phyloP scores from a whole-genome alignment of 2,329 filamentous ascomycete species.

The Penicillium sp. region DNA sequence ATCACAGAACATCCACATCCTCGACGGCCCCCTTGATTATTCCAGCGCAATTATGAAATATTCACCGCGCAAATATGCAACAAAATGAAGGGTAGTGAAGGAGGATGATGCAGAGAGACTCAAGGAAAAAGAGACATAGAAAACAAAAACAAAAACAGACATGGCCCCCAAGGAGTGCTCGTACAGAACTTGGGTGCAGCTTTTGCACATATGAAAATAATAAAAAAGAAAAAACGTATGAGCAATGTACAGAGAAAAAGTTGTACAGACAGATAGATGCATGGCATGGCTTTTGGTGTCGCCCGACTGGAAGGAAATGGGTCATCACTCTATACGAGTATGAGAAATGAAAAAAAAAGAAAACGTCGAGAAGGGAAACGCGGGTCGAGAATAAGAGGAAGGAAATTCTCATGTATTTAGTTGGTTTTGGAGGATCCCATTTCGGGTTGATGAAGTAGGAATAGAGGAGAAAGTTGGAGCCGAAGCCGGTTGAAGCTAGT shows the following conservation, averaged over 20 bases:
- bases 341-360: constrained; percentile 2
- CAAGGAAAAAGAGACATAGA: constrained; percentile 13
- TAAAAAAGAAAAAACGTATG: constrained; percentile 11
- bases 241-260: constrained; percentile 25
- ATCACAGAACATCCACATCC: constrained; percentile 20
- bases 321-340: constrained; percentile 4
- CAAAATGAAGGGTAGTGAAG: constrained; percentile 17
- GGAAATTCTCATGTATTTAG: constrained; percentile 19
- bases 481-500: background rate
- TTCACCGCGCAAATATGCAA: constrained; percentile 30
- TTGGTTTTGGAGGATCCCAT: constrained; percentile 8
- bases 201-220: constrained; percentile 11
- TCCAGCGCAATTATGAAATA: constrained; percentile 31
- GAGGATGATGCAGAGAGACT: constrained; percentile 10
- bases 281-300: constrained; percentile 19
- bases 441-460: constrained; percentile 8
- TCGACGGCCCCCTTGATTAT: constrained; percentile 17
- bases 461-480: constrained; percentile 5
- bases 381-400: constrained; percentile 11
- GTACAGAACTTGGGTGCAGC: constrained; percentile 12
- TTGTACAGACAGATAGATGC: constrained; percentile 18
- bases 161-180: constrained; percentile 14
- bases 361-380: constrained; percentile 1
- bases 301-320: constrained; percentile 9
- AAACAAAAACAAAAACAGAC: constrained; percentile 14